Evolutionary conservation across 176 grass and related monocot genomes (phyloP).

Genomic region (Oryza nivara): DNA sequence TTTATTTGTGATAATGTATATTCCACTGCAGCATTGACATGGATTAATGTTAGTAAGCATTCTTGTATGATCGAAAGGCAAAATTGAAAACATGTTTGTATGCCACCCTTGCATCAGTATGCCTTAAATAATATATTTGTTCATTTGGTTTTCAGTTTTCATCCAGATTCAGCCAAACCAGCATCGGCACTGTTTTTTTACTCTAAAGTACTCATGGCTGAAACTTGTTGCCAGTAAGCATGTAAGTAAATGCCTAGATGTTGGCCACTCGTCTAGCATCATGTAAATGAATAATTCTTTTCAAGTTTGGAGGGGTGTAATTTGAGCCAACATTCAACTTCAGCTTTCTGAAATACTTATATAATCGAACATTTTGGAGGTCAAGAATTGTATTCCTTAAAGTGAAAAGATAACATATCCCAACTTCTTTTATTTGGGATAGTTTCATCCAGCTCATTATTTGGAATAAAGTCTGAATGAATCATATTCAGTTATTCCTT

Average conservation of each 20-base stretch:
- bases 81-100: not conserved
- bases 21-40: not conserved
- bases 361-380: not conserved
- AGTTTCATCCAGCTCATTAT: not conserved
- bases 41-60: not conserved
- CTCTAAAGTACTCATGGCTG: not conserved
- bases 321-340: conserved; percentile 13
- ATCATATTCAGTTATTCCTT: conserved; percentile 47
- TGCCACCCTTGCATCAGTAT: not conserved
- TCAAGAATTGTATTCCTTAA: not conserved
- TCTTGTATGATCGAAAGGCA: not conserved
- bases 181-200: not conserved
- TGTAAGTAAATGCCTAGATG: not conserved
- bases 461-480: conserved; percentile 44
- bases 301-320: not conserved
- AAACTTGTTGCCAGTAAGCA: not conserved
- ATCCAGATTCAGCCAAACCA: not conserved
- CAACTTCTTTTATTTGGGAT: not conserved
- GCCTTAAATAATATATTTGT: not conserved
- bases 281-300: not conserved
- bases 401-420: not conserved
- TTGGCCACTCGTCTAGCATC: not conserved
- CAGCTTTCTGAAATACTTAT: not conserved
- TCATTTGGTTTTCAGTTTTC: not conserved
- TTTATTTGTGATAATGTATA: not conserved